A percentile compares a stretch with the other conserved stretches of the same genome.
These are phyloP conservation scores for Alternaria brassicicola DNA, from an alignment of 2,329 filamentous ascomycete genomes.

Conservation along the genomic window DNA sequence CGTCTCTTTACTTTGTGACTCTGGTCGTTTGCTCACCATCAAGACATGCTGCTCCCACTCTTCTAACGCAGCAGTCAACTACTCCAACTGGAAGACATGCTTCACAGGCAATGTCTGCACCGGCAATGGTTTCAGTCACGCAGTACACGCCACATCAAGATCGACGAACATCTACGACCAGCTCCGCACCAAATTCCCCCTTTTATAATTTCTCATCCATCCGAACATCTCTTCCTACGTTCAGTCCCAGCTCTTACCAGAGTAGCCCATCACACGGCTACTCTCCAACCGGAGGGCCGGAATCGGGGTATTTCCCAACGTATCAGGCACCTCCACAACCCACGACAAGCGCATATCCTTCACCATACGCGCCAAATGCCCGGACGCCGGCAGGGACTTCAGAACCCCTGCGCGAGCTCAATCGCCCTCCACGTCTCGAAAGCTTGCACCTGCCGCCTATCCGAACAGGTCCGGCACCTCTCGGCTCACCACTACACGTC, in stretches of 20 bases:
- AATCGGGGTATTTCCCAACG: conserved; percentile 43
- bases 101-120: conserved; percentile 39
- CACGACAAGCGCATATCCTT: conserved; percentile 31
- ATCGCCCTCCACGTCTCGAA: conserved; percentile 35
- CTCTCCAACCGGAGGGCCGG: conserved; percentile 43
- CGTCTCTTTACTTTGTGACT: conserved; percentile 54
- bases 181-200: conserved; percentile 44
- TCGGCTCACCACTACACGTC: conserved; percentile 41
- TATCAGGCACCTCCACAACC: conserved; percentile 37
- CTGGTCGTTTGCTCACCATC: conserved; percentile 46
- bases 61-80: conserved; percentile 44
- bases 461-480: conserved; percentile 39
- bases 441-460: conserved; percentile 47
- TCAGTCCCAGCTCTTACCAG: conserved; percentile 44
- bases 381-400: conserved; percentile 36
- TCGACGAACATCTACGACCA: conserved; percentile 40
- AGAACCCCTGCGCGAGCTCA: conserved; percentile 35
- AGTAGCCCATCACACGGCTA: conserved; percentile 44
- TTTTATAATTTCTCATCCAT: conserved; percentile 45
- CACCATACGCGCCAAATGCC: conserved; percentile 35
- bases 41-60: conserved; percentile 34
- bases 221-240: conserved; percentile 43
- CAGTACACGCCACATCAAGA: conserved; percentile 38
- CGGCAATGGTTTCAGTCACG: conserved; percentile 29
- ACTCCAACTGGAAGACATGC: conserved; percentile 37